Evolutionary conservation across 169 alveolate species (phyloP).

Genomic region (Cyclospora cayetanensis): DNA sequence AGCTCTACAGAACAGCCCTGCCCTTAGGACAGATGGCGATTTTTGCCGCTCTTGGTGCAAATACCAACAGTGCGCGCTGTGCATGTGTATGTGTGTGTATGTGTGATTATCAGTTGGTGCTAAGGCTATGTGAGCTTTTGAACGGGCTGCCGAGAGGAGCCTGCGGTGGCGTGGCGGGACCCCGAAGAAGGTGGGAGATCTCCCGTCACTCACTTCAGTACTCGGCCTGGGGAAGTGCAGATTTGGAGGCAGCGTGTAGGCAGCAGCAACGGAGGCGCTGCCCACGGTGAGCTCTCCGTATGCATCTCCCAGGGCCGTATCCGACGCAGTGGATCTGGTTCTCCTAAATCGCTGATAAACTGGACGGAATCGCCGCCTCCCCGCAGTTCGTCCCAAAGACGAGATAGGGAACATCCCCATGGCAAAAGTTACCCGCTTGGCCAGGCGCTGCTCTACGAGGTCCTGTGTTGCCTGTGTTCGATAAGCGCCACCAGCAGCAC

Average conservation of each 20-base stretch:
- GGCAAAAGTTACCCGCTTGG: conserved; percentile 79
- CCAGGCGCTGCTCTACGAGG: conserved; percentile 77
- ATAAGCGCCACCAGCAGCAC: neutral
- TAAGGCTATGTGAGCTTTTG: too few relatives aligned
- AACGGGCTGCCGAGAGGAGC: too few relatives aligned
- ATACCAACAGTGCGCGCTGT: too few relatives aligned
- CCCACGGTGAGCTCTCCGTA: conserved; percentile 78
- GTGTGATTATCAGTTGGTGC: too few relatives aligned
- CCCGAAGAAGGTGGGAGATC: neutral
- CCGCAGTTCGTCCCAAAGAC: conserved; percentile 80
- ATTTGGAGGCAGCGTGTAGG: conserved; percentile 72
- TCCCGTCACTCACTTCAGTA: conserved; percentile 32
- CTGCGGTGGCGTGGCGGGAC: too few relatives aligned
- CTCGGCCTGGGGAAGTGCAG: conserved; percentile 62
- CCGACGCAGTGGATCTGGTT: conserved; percentile 79
- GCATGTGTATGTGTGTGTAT: too few relatives aligned
- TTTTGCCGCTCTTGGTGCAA: too few relatives aligned
- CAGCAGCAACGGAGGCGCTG: conserved; percentile 57
- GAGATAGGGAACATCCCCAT: conserved; percentile 83
- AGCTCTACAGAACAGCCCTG: too few relatives aligned
- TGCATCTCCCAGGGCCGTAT: conserved; percentile 79
- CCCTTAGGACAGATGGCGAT: too few relatives aligned
- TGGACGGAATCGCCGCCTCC: conserved; percentile 78
- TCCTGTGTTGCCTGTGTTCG: conserved; percentile 75
- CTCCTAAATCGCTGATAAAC: conserved; percentile 79